phyloP scores from a whole-genome alignment of 2,329 filamentous ascomycete species.

The Fusarium poae region DNA sequence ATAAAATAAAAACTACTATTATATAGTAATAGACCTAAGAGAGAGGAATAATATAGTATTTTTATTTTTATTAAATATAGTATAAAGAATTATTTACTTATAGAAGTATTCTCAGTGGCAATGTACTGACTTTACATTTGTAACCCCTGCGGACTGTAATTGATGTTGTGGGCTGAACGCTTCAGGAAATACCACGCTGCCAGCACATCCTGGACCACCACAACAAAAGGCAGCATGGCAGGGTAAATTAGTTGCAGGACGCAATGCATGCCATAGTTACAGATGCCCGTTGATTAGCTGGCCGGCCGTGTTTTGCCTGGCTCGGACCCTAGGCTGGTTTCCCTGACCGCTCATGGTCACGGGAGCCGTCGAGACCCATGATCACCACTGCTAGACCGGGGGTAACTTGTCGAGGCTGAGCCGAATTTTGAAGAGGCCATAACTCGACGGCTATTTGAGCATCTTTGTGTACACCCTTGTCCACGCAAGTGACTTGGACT shows the following conservation, averaged over 20 bases:
- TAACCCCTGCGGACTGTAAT: too few relatives aligned
- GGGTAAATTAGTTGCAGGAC: slow-evolving; percentile 50
- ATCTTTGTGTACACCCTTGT: slow-evolving; percentile 27
- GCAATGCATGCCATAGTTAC: slow-evolving; percentile 53
- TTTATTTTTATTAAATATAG: too few relatives aligned
- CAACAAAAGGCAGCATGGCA: slow-evolving; percentile 39
- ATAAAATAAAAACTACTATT: too few relatives aligned
- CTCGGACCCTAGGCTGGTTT: slow-evolving; percentile 33
- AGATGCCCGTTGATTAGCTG: slow-evolving; percentile 47
- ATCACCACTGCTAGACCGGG: slow-evolving; percentile 48
- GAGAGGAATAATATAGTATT: too few relatives aligned
- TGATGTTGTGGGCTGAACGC: slow-evolving; percentile 15
- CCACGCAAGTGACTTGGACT: slow-evolving; percentile 26
- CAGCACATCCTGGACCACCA: slow-evolving; percentile 44
- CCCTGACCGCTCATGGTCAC: slow-evolving; percentile 49
- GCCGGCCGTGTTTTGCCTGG: slow-evolving; percentile 27
- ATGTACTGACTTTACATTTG: too few relatives aligned
- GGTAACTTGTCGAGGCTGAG: slow-evolving; percentile 32
- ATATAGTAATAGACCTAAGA: too few relatives aligned
- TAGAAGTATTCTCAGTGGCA: too few relatives aligned
- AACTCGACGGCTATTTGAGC: slow-evolving; percentile 34
- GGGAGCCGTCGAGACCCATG: slow-evolving; percentile 45
- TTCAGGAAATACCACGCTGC: slow-evolving; percentile 34
- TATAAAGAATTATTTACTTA: too few relatives aligned
- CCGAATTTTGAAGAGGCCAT: slow-evolving; percentile 21